A percentile compares a stretch with the other conserved stretches of the same genome.
Conservation (phyloP, 2,329 filamentous ascomycete species). For the Truncatella angustata region DNA sequence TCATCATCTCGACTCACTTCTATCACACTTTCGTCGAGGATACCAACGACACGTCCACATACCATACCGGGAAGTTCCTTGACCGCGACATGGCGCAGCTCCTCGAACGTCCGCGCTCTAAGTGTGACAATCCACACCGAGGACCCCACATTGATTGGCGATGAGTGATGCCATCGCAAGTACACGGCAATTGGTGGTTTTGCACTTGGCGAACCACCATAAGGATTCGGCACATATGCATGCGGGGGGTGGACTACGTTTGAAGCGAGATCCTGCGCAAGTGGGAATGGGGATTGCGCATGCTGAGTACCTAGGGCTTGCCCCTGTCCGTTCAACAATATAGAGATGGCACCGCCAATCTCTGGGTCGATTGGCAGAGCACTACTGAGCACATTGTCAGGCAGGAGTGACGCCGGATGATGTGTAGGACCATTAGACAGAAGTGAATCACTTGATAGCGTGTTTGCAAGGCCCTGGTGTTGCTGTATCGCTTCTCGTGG, state of each 20-base stretch:
- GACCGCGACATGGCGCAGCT: slow-evolving; percentile 61
- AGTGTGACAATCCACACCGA: slow-evolving; percentile 67
- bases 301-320: slow-evolving; percentile 12
- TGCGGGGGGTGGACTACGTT: slow-evolving; percentile 6
- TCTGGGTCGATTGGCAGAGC: slow-evolving; percentile 47
- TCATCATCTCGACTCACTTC: slow-evolving; percentile 70
- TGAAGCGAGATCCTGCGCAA: slow-evolving; percentile 10
- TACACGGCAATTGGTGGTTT: slow-evolving; percentile 54
- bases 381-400: slow-evolving; percentile 16
- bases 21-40: slow-evolving; percentile 61
- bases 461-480: background rate
- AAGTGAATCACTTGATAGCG: background rate
- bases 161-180: slow-evolving; percentile 67
- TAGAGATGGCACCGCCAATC: slow-evolving; percentile 61
- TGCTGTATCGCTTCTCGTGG: background rate
- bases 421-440: slow-evolving; percentile 9
- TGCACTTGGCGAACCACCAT: slow-evolving; percentile 20
- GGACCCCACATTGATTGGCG: slow-evolving; percentile 46
- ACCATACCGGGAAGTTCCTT: slow-evolving; percentile 59
- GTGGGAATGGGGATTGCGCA: slow-evolving; percentile 12
- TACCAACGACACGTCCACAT: slow-evolving; percentile 62
- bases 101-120: slow-evolving; percentile 53
- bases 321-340: slow-evolving; percentile 39
- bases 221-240: slow-evolving; percentile 26
- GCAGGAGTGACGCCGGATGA: slow-evolving; percentile 13